Percentiles rank a stretch among this genome's conserved stretches.
These are phyloP conservation scores for Aschersonia sp. DNA, from an alignment of 2,329 filamentous ascomycete genomes.

Conservation along the genomic window DNA sequence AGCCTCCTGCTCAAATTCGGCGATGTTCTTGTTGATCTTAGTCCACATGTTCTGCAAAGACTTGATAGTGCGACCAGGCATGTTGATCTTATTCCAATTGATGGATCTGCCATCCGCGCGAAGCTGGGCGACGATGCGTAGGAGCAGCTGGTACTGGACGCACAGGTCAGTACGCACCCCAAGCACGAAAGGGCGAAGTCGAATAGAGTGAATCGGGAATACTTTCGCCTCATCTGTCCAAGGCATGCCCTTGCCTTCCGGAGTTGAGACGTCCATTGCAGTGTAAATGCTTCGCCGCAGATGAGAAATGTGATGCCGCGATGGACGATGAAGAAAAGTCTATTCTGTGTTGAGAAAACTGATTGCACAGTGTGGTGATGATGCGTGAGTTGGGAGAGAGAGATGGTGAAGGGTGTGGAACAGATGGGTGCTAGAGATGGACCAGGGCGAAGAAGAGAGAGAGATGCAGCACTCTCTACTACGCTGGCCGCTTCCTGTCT, in stretches of 20 bases:
- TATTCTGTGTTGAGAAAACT: neutral
- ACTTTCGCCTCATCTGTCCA: conserved; percentile 25
- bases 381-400: too few species aligned
- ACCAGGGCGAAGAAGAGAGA: neutral
- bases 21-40: conserved; percentile 18
- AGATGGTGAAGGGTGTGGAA: too few species aligned
- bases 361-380: neutral
- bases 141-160: conserved; percentile 18
- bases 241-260: conserved; percentile 10
- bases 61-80: conserved; percentile 23
- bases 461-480: neutral
- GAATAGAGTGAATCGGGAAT: conserved; percentile 1
- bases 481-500: neutral
- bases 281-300: neutral
- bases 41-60: conserved; percentile 23
- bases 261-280: conserved; percentile 6
- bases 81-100: conserved; percentile 19
- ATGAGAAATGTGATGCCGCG: neutral
- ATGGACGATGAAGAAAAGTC: neutral
- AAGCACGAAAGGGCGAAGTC: too few species aligned
- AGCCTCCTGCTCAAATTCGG: conserved; percentile 16
- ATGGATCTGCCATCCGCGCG: conserved; percentile 17
- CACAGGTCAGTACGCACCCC: neutral
- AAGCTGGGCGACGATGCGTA: conserved; percentile 19
- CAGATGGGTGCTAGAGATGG: neutral